Conservation (phyloP, 2,329 filamentous ascomycete species). For the Xylaria sp. region DNA sequence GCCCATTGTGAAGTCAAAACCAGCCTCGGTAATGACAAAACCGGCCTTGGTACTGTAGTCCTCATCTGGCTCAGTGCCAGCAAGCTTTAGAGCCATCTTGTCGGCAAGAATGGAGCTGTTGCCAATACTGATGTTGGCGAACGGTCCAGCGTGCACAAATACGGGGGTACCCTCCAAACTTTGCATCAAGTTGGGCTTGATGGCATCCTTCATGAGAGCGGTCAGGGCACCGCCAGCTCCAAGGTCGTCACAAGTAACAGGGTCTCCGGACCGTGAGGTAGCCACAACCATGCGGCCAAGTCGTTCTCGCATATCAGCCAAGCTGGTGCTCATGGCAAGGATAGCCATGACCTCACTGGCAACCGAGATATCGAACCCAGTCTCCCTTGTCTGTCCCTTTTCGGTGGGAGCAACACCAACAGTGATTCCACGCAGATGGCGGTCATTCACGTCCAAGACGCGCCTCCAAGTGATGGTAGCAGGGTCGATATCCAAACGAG, state of each 20-base stretch:
- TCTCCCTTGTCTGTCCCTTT: conserved; percentile 85
- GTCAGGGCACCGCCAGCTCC: conserved; percentile 91
- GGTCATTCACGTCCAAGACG: conserved; percentile 96
- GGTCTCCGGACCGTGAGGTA: conserved; percentile 82
- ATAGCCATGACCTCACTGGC: conserved; percentile 99
- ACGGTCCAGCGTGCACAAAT: conserved; percentile 95
- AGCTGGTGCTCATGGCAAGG: conserved; percentile 85
- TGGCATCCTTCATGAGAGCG: conserved; percentile 95
- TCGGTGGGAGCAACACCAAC: conserved; percentile 89
- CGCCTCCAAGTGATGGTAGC: conserved; percentile 97
- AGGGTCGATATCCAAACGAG: conserved; percentile 94
- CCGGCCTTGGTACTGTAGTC: conserved; percentile 81
- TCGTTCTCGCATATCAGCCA: conserved; percentile 89
- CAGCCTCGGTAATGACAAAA: conserved; percentile 95
- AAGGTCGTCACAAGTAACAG: conserved; percentile 94
- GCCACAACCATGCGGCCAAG: conserved; percentile 96
- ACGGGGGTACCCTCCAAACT: conserved; percentile 96
- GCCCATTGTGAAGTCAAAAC: conserved; percentile 99
- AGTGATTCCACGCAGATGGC: conserved; percentile 87
- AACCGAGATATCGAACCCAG: conserved; percentile 96
- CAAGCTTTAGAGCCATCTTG: conserved; percentile 93
- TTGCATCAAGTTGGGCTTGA: conserved; percentile 99
- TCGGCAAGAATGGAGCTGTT: conserved; percentile 95
- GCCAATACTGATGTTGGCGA: conserved; percentile 97
- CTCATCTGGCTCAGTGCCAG: conserved; percentile 91